Conservation (phyloP, 2,329 filamentous ascomycete species). For the Aspergillus proliferans region DNA sequence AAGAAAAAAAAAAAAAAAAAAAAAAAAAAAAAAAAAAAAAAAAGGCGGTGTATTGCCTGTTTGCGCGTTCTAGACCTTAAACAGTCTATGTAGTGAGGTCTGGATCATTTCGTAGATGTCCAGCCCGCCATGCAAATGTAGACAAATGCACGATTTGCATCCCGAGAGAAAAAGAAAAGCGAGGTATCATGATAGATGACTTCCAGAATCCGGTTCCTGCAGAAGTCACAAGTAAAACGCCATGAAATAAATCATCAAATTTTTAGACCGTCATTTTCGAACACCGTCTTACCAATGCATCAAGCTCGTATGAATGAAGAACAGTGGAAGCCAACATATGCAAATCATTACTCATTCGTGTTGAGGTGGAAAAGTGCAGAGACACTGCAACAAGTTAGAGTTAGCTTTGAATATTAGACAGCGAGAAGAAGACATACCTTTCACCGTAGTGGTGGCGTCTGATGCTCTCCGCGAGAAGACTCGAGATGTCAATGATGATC, state of each 20-base stretch:
- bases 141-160: not conserved
- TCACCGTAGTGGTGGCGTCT: slow-evolving; percentile 95
- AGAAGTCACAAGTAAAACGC: slow-evolving; percentile 7
- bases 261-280: slow-evolving; percentile 17
- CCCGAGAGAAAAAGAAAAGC: not conserved
- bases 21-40: slow-evolving; percentile 2
- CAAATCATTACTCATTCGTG: slow-evolving; percentile 19
- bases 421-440: slow-evolving; percentile 57
- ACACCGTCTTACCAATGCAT: slow-evolving; percentile 14
- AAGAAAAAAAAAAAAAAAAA: no score
- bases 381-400: slow-evolving; percentile 33
- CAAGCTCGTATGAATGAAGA: not conserved
- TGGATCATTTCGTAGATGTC: no score
- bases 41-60: no score
- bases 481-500: slow-evolving; percentile 81
- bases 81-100: no score
- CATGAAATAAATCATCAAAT: slow-evolving; percentile 11
- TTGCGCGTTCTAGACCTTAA: no score
- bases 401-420: slow-evolving; percentile 13
- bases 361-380: slow-evolving; percentile 59
- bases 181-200: no score
- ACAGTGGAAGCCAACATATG: not conserved
- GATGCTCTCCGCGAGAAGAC: slow-evolving; percentile 84
- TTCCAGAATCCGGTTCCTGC: not conserved
- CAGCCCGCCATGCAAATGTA: no score